phyloP scores from a whole-genome alignment of 345 rosid genomes.

The Aquilaria yunnanensis region DNA sequence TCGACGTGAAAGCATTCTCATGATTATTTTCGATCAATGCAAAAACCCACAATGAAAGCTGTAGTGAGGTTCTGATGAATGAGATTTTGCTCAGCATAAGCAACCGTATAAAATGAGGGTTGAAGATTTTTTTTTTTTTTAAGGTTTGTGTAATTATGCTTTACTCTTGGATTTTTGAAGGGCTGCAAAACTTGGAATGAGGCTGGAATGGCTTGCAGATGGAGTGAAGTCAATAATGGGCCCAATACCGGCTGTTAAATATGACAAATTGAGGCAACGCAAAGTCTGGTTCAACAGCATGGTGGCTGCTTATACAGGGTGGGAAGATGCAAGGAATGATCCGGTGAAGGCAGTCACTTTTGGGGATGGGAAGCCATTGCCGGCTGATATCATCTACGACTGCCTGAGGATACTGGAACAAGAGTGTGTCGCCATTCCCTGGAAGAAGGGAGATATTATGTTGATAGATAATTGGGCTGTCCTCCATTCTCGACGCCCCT shows the following conservation, averaged over 20 bases:
- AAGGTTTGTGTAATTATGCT: too few relatives aligned
- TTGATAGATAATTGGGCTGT: constrained; percentile 83
- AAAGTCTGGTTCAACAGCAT: constrained; percentile 92
- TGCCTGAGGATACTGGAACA: constrained; percentile 69
- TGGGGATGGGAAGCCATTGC: constrained; percentile 68
- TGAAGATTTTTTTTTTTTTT: too few relatives aligned
- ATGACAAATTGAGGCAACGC: constrained; percentile 52
- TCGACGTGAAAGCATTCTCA: too few relatives aligned
- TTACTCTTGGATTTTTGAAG: constrained; percentile 23
- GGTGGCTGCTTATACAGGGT: constrained; percentile 87
- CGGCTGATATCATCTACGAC: constrained; percentile 46
- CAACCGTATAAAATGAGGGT: too few relatives aligned
- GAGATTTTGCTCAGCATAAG: too few relatives aligned
- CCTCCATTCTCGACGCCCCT: constrained; percentile 73
- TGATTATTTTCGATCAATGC: too few relatives aligned
- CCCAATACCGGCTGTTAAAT: constrained; percentile 75
- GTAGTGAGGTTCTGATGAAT: too few relatives aligned
- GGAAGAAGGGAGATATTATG: constrained; percentile 83
- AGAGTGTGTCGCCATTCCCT: constrained; percentile 70
- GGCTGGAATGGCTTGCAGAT: constrained; percentile 64
- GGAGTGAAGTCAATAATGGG: constrained; percentile 80
- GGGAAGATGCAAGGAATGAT: constrained; percentile 76
- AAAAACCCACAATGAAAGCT: too few relatives aligned
- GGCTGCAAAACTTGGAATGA: constrained; percentile 76
- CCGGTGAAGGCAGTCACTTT: constrained; percentile 66